Base-by-base conservation (phyloP, 495 filamentous ascomycete species). In the Sabuloglossum arenarium region DNA sequence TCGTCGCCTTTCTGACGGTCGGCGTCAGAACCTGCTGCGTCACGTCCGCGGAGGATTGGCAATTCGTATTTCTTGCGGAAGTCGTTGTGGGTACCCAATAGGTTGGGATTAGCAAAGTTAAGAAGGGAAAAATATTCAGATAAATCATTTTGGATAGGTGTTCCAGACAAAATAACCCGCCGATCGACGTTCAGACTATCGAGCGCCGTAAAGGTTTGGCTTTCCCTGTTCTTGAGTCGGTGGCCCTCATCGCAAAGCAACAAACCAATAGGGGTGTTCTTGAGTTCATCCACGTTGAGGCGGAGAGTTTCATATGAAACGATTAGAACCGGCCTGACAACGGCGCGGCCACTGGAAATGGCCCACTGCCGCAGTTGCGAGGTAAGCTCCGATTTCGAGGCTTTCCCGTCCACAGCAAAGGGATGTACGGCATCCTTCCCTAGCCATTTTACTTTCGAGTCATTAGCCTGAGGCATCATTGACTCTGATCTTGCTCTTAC, bases 201-300 rank as follows among this genome's bases (percentile, higher is more conserved):
- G 39, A 99, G 69, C 6, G 91, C 88, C 14, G 74, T 86, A 68
- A 94, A 99, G 0, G 89, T 95, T 67, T 91, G 86, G 53, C 82
- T 91, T 61, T 99, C 93, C 58, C 88, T 88, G 61, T 99, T 99
- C 66, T 99, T 99, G 42, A 99, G 69, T n/a, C 91, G 83, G 74
- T 99, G 91, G 1, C 91, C 91, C 69, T 99, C 91, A 60, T 99
- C 91, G 65, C 91, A 97, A n/a, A 99, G 77, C 65, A 99, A 81
- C 10, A 99, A 71, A 6, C 91, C 91, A 61, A 99, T 97, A 1
- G 81, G 82, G 1, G 84, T 85, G 56, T 88, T 79, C 53, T 80
- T 85, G 43, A 99, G 75, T 60, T 90, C 82, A n/a, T 87, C 85
- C 8, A 86, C 82, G 59, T 99, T 88, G 53, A 97, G 70, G 23